Evolutionary conservation across 805 yeast genomes (phyloP).

Genomic region (Candida vartiovaarae): DNA sequence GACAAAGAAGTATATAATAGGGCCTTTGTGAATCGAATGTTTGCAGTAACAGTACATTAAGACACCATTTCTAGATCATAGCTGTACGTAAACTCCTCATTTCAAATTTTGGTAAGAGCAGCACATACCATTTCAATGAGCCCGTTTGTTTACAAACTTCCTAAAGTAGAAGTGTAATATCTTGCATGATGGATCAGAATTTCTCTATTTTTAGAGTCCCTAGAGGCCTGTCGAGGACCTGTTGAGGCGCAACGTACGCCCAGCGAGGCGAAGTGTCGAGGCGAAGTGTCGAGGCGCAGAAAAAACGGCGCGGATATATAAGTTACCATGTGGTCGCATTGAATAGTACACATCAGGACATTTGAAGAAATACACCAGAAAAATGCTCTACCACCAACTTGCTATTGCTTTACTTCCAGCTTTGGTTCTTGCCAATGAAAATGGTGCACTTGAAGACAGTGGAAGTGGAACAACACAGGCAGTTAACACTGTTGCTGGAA

Average conservation of each 20-base stretch:
- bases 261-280: too few relatives aligned
- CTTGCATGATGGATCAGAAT: background rate
- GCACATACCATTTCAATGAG: background rate
- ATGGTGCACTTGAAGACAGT: constrained; percentile 9
- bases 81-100: too few relatives aligned
- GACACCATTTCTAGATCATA: too few relatives aligned
- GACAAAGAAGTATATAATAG: too few relatives aligned
- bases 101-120: background rate
- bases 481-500: constrained; percentile 3
- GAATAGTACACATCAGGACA: too few relatives aligned
- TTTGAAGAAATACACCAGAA: background rate
- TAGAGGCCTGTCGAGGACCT: too few relatives aligned
- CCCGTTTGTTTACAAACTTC: background rate
- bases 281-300: background rate
- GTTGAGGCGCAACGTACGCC: too few relatives aligned
- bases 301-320: background rate
- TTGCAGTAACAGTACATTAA: too few relatives aligned
- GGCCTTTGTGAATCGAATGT: too few relatives aligned
- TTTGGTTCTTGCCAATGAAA: constrained; percentile 8
- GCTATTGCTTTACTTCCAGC: constrained; percentile 7
- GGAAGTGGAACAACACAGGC: constrained; percentile 1
- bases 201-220: background rate
- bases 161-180: background rate
- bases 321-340: background rate
- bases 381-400: constrained; percentile 12